Base-by-base conservation (phyloP, 169 alveolate genomes). In the Babesia caballi region DNA sequence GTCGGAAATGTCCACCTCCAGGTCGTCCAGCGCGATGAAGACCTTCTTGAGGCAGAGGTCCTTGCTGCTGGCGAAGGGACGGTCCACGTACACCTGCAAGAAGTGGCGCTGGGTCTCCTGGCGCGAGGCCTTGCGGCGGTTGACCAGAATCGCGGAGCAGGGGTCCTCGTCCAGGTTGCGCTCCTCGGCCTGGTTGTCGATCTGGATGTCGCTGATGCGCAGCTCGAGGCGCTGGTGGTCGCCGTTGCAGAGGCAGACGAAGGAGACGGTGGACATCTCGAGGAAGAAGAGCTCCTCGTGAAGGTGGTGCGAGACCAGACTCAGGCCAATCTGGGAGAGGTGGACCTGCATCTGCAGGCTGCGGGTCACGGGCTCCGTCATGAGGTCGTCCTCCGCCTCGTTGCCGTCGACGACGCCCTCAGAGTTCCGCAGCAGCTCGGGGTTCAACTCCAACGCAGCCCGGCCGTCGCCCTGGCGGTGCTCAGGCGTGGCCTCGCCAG, bases 271-370 rank as follows among this genome's bases (percentile, higher is more conserved):
- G 14, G 92, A 84, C 70, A 91, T 44, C 42, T 91, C 95, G 28
- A 90, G 82, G 76, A 89, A 91, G 68, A 91, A 81, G 14, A 91
- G 83, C 70, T 91, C 95, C 82, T 91, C 94, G 41, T 88, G 89
- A 65, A 85, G 66, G 33, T 80, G 74, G 50, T 89, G 92, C 33
- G 93, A 89, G 23, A 91, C 90, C 33, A 89, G 66, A 33, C 94
- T 89, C 54, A 89, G 84, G 12, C 95, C 95, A 2, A 91, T 77
- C 58, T 86, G 93, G 32, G 89, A 73, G 14, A 87, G 77, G 21
- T 82, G 84, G n/a, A 87, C 66, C 58, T 70, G 75, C 47, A 56
- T 56, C 60, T 77, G 75, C 44, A 72, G 46, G 41, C 85, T 66
- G 33, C 54, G 42, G 23, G 21, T 47, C 33, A 36, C 65, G 25